These are phyloP conservation scores for Fusarium kyushuense DNA, from an alignment of 2,329 filamentous ascomycete species.

Conservation along the genomic window DNA sequence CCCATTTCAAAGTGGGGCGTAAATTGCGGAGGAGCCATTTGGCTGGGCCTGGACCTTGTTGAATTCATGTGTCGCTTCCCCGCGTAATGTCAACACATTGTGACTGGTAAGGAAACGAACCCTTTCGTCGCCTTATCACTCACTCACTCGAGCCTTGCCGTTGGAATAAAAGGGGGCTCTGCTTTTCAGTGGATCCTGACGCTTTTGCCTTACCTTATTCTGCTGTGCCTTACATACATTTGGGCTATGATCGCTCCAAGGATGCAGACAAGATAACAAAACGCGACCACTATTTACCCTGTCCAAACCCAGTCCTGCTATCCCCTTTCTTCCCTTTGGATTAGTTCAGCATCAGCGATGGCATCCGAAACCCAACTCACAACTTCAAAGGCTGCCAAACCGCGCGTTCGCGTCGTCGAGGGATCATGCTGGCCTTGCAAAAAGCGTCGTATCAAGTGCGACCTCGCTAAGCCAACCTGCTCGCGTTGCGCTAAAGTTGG, in stretches of 20 bases:
- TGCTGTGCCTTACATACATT: background rate
- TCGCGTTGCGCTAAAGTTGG: constrained; percentile 52
- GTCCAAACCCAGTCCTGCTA: background rate
- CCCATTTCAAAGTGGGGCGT: constrained; percentile 33
- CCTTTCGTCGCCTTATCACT: constrained; percentile 1
- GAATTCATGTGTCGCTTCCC: constrained; percentile 18
- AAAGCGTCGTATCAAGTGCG: constrained; percentile 59
- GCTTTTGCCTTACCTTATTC: background rate
- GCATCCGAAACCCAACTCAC: background rate
- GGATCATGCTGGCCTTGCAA: constrained; percentile 62
- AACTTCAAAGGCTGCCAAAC: constrained; percentile 10
- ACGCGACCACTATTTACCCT: background rate
- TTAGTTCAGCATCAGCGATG: background rate
- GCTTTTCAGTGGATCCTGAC: background rate
- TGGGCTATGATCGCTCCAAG: background rate
- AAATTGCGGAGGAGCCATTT: background rate
- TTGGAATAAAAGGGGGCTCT: background rate
- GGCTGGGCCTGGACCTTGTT: background rate
- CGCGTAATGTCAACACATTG: constrained; percentile 6
- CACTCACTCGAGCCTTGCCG: background rate
- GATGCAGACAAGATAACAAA: constrained; percentile 9
- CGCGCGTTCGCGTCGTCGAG: constrained; percentile 43
- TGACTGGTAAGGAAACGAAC: background rate
- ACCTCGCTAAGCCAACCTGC: constrained; percentile 54
- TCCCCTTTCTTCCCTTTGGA: background rate